A percentile compares a stretch with the other conserved stretches of the same genome.
These are phyloP conservation scores for Fonsecaea multimorphosa DNA, from an alignment of 2,329 filamentous ascomycete species.

Conservation along the genomic window DNA sequence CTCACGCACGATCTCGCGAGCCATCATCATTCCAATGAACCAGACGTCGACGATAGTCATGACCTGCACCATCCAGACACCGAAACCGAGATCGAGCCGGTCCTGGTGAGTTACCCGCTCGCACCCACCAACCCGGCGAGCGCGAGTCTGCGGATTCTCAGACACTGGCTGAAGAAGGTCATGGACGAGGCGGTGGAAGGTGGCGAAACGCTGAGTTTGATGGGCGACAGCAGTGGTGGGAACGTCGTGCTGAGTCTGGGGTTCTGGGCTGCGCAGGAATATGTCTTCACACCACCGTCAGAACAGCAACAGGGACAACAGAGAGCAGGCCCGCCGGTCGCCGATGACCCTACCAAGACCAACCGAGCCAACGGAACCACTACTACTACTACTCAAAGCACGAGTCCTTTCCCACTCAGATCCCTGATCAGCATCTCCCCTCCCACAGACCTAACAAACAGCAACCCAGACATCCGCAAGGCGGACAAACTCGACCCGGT, in stretches of 20 bases:
- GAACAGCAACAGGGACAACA: slow-evolving; percentile 41
- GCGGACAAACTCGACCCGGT: slow-evolving; percentile 55
- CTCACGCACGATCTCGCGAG: slow-evolving; percentile 50
- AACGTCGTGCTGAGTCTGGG: slow-evolving; percentile 55
- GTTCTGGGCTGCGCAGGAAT: slow-evolving; percentile 35
- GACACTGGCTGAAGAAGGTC: slow-evolving; percentile 53
- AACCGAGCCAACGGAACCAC: not conserved
- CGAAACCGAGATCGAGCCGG: slow-evolving; percentile 48
- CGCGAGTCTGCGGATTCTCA: slow-evolving; percentile 55
- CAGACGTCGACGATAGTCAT: not conserved
- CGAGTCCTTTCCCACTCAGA: slow-evolving; percentile 12
- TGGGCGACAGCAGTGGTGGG: slow-evolving; percentile 63
- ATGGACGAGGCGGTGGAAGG: slow-evolving; percentile 48
- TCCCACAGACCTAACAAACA: slow-evolving; percentile 56
- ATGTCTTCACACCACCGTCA: slow-evolving; percentile 24
- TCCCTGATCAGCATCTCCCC: slow-evolving; percentile 56
- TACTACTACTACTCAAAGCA: not conserved
- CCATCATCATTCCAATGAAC: not conserved
- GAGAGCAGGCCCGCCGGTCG: not conserved
- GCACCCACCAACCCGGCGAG: slow-evolving; percentile 61
- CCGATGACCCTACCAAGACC: not conserved
- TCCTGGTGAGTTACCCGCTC: slow-evolving; percentile 60
- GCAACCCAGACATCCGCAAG: slow-evolving; percentile 52
- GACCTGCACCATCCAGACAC: slow-evolving; percentile 20
- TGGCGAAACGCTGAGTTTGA: slow-evolving; percentile 55